These are phyloP conservation scores for Zygoascus sp. DNA, from an alignment of 1,139 yeast species.

Conservation along the genomic window DNA sequence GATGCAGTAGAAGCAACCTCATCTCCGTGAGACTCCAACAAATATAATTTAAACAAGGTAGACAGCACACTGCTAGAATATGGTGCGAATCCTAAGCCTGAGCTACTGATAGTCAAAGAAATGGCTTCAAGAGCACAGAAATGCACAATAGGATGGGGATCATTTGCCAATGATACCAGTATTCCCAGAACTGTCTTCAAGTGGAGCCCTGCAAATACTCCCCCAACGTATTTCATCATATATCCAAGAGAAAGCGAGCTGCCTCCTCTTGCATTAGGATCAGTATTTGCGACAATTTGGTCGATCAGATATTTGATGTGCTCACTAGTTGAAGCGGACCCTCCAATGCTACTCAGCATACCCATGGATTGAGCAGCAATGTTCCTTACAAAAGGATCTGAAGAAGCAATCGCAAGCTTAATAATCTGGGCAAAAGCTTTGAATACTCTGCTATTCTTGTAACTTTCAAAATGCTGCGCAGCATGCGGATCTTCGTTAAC, in stretches of 20 bases:
- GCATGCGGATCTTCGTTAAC: constrained; percentile 12
- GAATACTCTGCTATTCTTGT: constrained; percentile 35
- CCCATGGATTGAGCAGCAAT: constrained; percentile 70
- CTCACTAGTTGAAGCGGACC: constrained; percentile 41
- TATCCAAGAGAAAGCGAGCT: constrained; percentile 57
- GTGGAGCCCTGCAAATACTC: constrained; percentile 37
- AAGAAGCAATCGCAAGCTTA: constrained; percentile 41
- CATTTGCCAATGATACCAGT: constrained; percentile 56
- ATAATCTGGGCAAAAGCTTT: constrained; percentile 55
- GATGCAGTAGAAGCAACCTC: constrained; percentile 42
- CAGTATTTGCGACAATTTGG: constrained; percentile 53
- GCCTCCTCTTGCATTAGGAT: constrained; percentile 66
- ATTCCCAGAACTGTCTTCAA: constrained; percentile 51
- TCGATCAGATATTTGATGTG: constrained; percentile 54
- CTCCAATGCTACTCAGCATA: constrained; percentile 45
- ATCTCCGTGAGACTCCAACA: constrained; percentile 53
- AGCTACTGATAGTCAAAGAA: constrained; percentile 49
- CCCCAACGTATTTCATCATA: constrained; percentile 49
- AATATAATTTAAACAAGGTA: constrained; percentile 44
- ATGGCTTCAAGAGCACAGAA: constrained; percentile 64
- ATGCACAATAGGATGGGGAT: constrained; percentile 83
- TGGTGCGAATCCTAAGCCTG: constrained; percentile 47
- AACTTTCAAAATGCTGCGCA: constrained; percentile 14
- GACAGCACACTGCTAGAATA: constrained; percentile 45
- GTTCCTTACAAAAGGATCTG: constrained; percentile 35